Evolutionary conservation across 2,329 filamentous ascomycete genomes (phyloP).

Genomic region (Volutella citrinella): DNA sequence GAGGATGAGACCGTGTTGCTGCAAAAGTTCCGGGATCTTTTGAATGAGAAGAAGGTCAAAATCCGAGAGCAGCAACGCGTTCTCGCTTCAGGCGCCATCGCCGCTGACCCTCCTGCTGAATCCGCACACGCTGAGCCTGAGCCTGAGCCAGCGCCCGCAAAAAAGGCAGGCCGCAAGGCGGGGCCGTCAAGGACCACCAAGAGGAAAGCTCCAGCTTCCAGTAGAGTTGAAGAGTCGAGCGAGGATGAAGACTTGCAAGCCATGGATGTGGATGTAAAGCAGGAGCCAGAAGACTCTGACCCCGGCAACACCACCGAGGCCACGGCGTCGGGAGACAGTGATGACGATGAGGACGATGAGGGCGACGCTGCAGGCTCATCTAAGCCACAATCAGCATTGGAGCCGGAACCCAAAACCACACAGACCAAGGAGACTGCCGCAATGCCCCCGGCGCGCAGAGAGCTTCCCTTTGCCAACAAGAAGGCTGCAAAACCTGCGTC

Average conservation of each 20-base stretch:
- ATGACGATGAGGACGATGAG: conserved; percentile 35
- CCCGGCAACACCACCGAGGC: conserved; percentile 39
- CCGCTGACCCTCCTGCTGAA: too few species aligned
- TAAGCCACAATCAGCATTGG: conserved; percentile 4
- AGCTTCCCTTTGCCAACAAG: conserved; percentile 44
- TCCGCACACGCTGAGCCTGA: too few species aligned
- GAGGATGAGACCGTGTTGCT: conserved; percentile 65
- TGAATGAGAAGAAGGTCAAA: conserved; percentile 79
- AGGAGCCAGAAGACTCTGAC: conserved; percentile 38
- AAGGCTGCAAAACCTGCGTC: conserved; percentile 28
- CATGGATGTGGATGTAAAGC: conserved; percentile 44
- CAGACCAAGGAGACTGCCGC: conserved; percentile 19
- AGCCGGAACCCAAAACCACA: conserved; percentile 7
- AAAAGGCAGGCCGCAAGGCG: conserved; percentile 26
- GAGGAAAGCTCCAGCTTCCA: conserved; percentile 44
- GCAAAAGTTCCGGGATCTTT: conserved; percentile 65
- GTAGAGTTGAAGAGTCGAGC: conserved; percentile 39
- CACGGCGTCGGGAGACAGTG: conserved; percentile 41
- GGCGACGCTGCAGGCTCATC: conserved; percentile 8
- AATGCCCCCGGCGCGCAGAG: conserved; percentile 36
- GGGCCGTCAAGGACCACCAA: conserved; percentile 44
- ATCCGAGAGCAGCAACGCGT: conserved; percentile 70
- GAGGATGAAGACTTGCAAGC: conserved; percentile 41
- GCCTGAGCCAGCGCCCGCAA: too few species aligned
- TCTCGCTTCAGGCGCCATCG: conserved; percentile 45